Evolutionary conservation across 139 green algal species (phyloP).

Genomic region (Closterium sp.): DNA sequence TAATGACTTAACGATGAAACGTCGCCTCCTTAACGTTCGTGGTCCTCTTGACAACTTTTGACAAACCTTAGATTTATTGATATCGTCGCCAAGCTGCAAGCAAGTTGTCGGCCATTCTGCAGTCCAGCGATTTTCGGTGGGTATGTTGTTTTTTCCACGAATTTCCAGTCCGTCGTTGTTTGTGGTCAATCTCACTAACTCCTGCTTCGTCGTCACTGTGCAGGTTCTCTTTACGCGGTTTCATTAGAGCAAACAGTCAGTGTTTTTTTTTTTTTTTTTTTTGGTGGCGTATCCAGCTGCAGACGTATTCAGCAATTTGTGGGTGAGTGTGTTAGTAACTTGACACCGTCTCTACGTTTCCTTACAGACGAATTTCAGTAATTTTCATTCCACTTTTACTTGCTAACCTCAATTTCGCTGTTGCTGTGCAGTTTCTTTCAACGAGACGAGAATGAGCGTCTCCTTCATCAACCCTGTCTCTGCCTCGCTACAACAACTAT

Average conservation of each 20-base stretch:
- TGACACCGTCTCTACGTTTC: too few relatives aligned
- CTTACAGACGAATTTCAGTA: too few relatives aligned
- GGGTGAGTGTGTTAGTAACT: background rate
- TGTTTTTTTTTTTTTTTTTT: too few relatives aligned
- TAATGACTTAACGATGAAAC: too few relatives aligned
- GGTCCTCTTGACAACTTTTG: background rate
- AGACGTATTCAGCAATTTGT: too few relatives aligned
- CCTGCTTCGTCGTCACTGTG: background rate
- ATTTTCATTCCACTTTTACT: too few relatives aligned
- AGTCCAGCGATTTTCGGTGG: background rate
- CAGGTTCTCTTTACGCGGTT: background rate
- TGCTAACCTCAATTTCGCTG: too few relatives aligned
- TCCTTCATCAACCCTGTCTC: too few relatives aligned
- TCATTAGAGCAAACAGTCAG: background rate
- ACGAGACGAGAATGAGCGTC: too few relatives aligned
- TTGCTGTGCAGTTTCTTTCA: too few relatives aligned
- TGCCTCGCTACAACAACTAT: too few relatives aligned
- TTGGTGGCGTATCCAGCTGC: too few relatives aligned
- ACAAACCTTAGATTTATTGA: background rate
- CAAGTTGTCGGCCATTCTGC: background rate
- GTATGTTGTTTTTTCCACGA: background rate
- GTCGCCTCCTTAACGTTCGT: background rate
- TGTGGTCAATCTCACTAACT: background rate
- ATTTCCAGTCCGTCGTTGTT: background rate
- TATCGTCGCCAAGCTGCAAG: background rate